Evolutionary conservation across 106 monocot species (phyloP).

Genomic region (Dioscorea dumetorum): DNA sequence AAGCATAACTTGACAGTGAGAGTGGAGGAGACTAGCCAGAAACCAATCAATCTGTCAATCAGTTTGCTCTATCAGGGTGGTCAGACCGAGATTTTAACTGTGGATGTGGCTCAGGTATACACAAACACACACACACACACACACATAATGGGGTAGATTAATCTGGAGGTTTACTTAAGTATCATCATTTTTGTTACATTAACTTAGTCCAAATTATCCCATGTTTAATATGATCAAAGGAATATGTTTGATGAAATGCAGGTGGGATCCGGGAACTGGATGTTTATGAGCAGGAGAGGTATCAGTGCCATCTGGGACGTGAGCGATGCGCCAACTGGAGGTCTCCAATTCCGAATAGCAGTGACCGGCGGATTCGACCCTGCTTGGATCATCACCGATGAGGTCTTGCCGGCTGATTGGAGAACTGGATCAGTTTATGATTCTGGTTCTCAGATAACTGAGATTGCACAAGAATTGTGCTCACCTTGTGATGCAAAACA

Average conservation of each 20-base stretch:
- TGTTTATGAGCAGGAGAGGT: slow-evolving; percentile 41
- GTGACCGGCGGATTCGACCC: slow-evolving; percentile 80
- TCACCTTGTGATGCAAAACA: slow-evolving; percentile 20
- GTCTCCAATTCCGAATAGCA: slow-evolving; percentile 67
- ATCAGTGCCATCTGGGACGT: slow-evolving; percentile 69
- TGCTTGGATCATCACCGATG: slow-evolving; percentile 72
- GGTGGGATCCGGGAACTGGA: slow-evolving; percentile 44
- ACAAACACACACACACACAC: no score
- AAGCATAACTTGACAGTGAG: slow-evolving; percentile 39
- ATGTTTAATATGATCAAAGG: no score
- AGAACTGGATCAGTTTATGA: slow-evolving; percentile 56
- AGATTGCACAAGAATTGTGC: slow-evolving; percentile 76
- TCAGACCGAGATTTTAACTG: slow-evolving; percentile 68
- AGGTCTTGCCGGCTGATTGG: slow-evolving; percentile 71
- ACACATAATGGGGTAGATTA: not conserved
- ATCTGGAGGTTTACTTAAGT: no score
- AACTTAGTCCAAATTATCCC: no score
- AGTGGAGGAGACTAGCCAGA: slow-evolving; percentile 64
- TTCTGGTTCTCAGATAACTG: slow-evolving; percentile 59
- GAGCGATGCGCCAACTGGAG: slow-evolving; percentile 37
- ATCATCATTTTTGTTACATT: no score
- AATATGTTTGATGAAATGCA: not conserved
- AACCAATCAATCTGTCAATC: slow-evolving; percentile 39
- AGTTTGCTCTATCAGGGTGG: slow-evolving; percentile 82
- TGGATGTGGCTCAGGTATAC: slow-evolving; percentile 34